Evolutionary conservation across 2,329 filamentous ascomycete species (phyloP), one percentile per base, ranked within the genome.

Genomic region (Helicocarpus griseus): DNA sequence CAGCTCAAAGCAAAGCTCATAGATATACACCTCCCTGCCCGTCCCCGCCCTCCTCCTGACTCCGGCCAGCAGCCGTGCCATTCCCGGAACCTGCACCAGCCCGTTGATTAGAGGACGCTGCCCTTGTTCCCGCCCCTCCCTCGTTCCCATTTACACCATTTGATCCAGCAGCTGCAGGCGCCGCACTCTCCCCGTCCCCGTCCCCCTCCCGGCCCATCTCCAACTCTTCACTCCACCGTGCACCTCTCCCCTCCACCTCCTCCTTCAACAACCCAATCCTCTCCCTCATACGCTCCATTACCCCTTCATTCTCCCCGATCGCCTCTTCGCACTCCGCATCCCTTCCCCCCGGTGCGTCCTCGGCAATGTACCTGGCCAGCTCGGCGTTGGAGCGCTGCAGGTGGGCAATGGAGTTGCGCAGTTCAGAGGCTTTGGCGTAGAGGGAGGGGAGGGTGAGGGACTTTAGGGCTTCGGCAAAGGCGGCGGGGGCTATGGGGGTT

Each of bases 401-500:
- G 58, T 84, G 81, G 2, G 69, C 63, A 59, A 83, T 78, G 53
- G 73, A 78, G 68, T 83, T 84, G 40, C 69, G 70, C 8, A 85
- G 71, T 60, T 85, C 81, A 52, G 75, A 72, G 52, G 76, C 77
- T 71, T 83, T 84, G 61, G 73, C 69, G 68, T 82, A 79, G 26
- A 85, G 69, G 19, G 77, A 73, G 54, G 77, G 74, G 57, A 82
- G 66, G 8, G 80, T 75, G 6, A 85, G 76, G 52, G 76, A 73
- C 60, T 73, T 67, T 57, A 85, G 74, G 19, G 81, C 81, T 56
- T 72, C 65, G 49, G 75, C 72, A 61, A 81, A 81, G 53, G 70
- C 73, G 29, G 64, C 60, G n/a, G 72, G 63, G 21, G 71, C 66
- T 54, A 81, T 80, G 28, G 77, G 76, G 14, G 60, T 59, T 9